Evolutionary conservation across 2,329 filamentous ascomycete species (phyloP).

Genomic region (Penicillium nordicum): DNA sequence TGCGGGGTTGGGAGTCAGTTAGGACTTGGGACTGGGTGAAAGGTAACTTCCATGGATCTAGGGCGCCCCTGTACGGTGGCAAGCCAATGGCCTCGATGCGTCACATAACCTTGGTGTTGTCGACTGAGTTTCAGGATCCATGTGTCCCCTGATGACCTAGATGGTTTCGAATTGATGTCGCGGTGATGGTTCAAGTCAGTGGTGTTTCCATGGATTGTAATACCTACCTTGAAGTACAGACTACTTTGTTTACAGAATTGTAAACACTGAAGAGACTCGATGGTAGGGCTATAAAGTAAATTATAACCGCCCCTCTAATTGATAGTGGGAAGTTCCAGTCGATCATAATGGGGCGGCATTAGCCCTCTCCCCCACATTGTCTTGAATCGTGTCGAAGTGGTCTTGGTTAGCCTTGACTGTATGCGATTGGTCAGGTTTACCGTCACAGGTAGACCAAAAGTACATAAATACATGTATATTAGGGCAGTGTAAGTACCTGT

Average conservation of each 20-base stretch:
- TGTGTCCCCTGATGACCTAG: neutral
- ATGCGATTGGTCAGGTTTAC: neutral
- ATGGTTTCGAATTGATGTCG: neutral
- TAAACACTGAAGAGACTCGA: neutral
- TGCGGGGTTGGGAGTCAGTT: conserved; percentile 21
- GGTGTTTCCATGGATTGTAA: neutral
- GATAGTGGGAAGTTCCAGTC: neutral
- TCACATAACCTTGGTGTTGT: neutral
- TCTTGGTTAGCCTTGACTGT: neutral
- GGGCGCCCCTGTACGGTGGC: conserved; percentile 18
- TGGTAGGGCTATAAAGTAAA: neutral
- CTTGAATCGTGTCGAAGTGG: neutral
- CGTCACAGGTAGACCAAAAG: neutral
- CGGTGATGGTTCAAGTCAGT: neutral
- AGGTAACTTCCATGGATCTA: conserved; percentile 15
- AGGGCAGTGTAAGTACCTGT: neutral
- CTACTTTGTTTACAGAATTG: neutral
- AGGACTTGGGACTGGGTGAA: conserved; percentile 9
- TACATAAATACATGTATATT: neutral
- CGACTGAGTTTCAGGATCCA: conserved; percentile 7
- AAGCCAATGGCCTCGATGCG: conserved; percentile 5
- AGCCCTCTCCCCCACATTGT: neutral
- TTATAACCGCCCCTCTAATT: neutral
- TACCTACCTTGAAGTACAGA: neutral
- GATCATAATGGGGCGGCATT: neutral